Conservation (phyloP, 2,329 filamentous ascomycete species). For the Dactylonectria estremocensis region DNA sequence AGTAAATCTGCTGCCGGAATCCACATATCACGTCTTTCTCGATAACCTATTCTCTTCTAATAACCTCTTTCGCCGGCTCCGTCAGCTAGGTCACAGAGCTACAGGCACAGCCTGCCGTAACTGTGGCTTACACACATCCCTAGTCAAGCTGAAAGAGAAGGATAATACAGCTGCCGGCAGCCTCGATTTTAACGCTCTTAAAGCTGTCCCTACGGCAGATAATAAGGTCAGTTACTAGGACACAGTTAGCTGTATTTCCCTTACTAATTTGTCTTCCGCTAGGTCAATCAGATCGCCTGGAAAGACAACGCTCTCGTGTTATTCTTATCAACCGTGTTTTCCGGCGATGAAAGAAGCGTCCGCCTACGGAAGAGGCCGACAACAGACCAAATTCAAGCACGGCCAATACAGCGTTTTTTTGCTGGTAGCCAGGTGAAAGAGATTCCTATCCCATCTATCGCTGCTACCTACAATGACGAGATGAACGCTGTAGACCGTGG, state of each 20-base stretch:
- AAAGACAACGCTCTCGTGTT: constrained; percentile 8
- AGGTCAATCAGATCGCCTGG: constrained; percentile 7
- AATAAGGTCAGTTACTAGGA: constrained; percentile 6
- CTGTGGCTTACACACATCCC: constrained; percentile 17
- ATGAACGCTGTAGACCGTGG: background rate
- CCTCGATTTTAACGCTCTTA: constrained; percentile 8
- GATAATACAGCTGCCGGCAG: constrained; percentile 11
- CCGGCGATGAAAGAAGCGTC: background rate
- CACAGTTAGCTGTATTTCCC: background rate
- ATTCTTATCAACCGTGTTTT: constrained; percentile 13
- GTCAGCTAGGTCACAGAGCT: constrained; percentile 4
- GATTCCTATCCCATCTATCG: constrained; percentile 1
- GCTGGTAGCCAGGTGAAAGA: background rate
- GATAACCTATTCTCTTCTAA: constrained; percentile 31
- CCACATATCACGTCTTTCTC: constrained; percentile 30
- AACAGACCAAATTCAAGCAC: background rate
- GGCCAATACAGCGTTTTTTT: constrained; percentile 2
- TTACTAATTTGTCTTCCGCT: constrained; percentile 1
- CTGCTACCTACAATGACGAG: background rate
- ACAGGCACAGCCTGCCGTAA: constrained; percentile 30
- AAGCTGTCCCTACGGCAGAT: constrained; percentile 10
- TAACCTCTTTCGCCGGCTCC: constrained; percentile 23
- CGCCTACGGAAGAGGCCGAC: background rate
- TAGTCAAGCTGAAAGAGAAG: constrained; percentile 15
- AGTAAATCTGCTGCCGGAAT: constrained; percentile 22